Evolutionary conservation across 1,284 basidiomycete genomes (phyloP).

Genomic region (Marasmius sp.): DNA sequence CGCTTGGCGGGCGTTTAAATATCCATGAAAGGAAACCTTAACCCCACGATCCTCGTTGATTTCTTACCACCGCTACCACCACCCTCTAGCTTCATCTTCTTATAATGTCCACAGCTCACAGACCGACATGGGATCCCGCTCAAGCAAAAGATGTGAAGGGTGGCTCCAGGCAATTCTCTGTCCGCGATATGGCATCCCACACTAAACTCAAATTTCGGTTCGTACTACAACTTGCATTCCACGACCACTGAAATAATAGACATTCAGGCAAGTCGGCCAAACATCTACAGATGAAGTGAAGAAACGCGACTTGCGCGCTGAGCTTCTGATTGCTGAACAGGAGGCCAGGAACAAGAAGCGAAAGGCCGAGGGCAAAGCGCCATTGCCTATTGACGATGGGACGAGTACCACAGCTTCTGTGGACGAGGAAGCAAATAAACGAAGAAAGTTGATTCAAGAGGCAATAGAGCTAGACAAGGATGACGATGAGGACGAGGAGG

Average conservation of each 20-base stretch:
- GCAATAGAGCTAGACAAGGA: constrained; percentile 85
- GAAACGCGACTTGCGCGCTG: constrained; percentile 78
- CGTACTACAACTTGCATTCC: constrained; percentile 14
- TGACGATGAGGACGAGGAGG: constrained; percentile 70
- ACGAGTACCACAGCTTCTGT: constrained; percentile 11
- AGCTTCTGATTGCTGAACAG: constrained; percentile 80
- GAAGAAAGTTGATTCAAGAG: constrained; percentile 80
- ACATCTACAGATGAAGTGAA: constrained; percentile 74
- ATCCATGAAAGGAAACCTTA: not conserved
- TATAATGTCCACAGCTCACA: constrained; percentile 84
- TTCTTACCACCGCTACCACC: not conserved
- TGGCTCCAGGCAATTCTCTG: constrained; percentile 86
- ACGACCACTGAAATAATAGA: constrained; percentile 1
- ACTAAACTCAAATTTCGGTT: constrained; percentile 96
- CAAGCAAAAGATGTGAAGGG: constrained; percentile 85
- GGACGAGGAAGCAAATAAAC: constrained; percentile 72
- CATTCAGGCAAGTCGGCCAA: constrained; percentile 76
- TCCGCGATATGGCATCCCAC: constrained; percentile 88
- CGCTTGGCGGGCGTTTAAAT: too few species aligned
- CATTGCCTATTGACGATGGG: constrained; percentile 41
- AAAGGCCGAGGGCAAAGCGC: constrained; percentile 76
- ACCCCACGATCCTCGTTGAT: not conserved
- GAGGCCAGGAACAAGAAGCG: constrained; percentile 86
- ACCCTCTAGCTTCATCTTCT: not conserved
- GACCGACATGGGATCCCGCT: constrained; percentile 88